Base-by-base conservation (phyloP, 495 filamentous ascomycete species). In the Aspergillus sparsus region DNA sequence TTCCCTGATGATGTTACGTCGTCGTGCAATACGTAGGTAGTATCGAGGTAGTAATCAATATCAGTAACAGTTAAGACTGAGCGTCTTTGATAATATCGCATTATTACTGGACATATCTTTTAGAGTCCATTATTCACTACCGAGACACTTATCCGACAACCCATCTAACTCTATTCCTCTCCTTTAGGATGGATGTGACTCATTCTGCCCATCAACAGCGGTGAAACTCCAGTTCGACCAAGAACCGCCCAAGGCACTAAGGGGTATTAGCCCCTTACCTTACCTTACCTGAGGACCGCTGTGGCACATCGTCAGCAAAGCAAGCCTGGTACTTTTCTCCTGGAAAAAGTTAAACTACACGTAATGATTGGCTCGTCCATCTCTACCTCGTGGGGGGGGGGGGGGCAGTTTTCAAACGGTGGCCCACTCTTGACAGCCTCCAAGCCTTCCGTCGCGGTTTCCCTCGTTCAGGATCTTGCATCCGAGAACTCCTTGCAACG, bases 401-500 rank as follows among this genome's bases (percentile, higher is more conserved):
- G 21, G 21, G 21, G 21, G 21, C 21, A 53, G 33, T 15, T 27
- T 47, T 59, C 53, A 65, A 68, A 65, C 66, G 62, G 57, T 60
- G 66, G 45, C 62, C 66, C 66, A 63, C 62, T 62, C 57, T 65
- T 68, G 66, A 68, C 62, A 68, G 66, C 62, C 62, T 62, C 65
- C 65, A 67, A 64, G 58, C 56, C 61, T 63, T 62, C 58, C 49
- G 60, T 62, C 42, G 51, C 52, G 34, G 57, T 50, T 60, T 55
- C 59, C 49, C 55, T 52, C 51, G 52, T 35, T 57, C 46, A 62
- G 56, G 63, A 68, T 68, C 66, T 68, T 49, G 61, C 66, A 68
- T 64, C 64, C 66, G 63, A 59, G 61, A 61, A 58, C 59, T 62
- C 63, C 63, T 62, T 54, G 58, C 66, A 65, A 60, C 58, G 63